Conservation (phyloP, 768 basidiomycete genomes). For the Crepidotus variabilis region DNA sequence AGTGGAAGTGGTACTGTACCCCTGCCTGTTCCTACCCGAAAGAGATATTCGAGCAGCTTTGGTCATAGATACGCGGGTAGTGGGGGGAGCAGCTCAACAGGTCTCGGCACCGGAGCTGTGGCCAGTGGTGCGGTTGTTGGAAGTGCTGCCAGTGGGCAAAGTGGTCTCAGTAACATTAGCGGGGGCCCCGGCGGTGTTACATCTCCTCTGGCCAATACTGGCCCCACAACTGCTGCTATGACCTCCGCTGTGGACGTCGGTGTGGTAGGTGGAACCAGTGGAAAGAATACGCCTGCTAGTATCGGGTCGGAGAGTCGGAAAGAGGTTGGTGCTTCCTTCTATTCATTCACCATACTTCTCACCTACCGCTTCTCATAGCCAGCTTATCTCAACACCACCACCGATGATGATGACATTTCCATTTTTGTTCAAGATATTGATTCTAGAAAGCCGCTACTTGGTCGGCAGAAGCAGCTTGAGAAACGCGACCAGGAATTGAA, state of each 20-base stretch:
- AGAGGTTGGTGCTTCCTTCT: constrained; percentile 19
- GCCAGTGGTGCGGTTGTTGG: constrained; percentile 18
- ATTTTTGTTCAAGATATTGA: constrained; percentile 78
- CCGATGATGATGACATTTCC: constrained; percentile 77
- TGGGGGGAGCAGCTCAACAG: constrained; percentile 26
- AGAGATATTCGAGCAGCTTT: constrained; percentile 77
- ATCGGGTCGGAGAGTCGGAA: constrained; percentile 34
- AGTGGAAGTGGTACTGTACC: constrained; percentile 10
- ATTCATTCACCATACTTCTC: not conserved
- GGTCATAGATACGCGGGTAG: constrained; percentile 58
- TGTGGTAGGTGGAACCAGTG: constrained; percentile 10
- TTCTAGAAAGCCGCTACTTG: constrained; percentile 58
- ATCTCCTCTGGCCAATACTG: not conserved
- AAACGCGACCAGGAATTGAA: constrained; percentile 10
- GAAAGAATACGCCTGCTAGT: constrained; percentile 18
- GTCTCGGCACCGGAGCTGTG: constrained; percentile 22
- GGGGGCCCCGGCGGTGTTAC: constrained; percentile 5
- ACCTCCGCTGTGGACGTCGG: constrained; percentile 10
- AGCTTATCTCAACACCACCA: constrained; percentile 38
- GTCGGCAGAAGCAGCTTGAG: constrained; percentile 28
- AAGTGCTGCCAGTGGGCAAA: constrained; percentile 8
- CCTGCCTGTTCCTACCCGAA: constrained; percentile 33
- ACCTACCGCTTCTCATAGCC: not conserved
- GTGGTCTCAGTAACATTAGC: constrained; percentile 1
- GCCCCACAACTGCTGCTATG: constrained; percentile 5